Conservation (phyloP, 129 eudicot genomes). For the Silybum marianum region DNA sequence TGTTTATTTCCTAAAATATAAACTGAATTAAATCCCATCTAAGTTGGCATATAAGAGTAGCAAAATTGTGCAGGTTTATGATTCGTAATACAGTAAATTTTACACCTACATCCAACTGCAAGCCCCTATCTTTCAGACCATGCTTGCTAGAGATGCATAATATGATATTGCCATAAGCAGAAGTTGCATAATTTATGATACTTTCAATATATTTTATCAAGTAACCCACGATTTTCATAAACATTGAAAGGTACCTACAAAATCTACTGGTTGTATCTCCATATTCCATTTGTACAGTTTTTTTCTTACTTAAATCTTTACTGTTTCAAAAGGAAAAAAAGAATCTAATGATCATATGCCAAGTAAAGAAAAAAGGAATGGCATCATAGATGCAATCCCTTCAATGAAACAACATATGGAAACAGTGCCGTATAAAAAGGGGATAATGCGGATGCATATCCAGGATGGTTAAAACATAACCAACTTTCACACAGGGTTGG, state of each 20-base stretch:
- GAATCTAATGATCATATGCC: background rate
- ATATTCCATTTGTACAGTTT: background rate
- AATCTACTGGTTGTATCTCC: background rate
- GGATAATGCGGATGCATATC: background rate
- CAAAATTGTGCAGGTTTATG: background rate
- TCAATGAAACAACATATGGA: background rate
- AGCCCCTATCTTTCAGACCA: background rate
- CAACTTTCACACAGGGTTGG: background rate
- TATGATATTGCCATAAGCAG: background rate
- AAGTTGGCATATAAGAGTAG: background rate
- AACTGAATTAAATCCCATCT: background rate
- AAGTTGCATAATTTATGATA: background rate
- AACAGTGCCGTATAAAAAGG: background rate
- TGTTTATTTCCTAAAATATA: background rate
- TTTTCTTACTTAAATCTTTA: background rate
- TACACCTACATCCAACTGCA: background rate
- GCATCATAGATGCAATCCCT: slow-evolving; percentile 2
- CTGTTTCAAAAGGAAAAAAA: background rate
- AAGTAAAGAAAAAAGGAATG: background rate
- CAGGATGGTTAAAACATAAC: background rate
- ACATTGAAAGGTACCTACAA: background rate
- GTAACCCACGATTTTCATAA: background rate
- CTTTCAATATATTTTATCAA: background rate
- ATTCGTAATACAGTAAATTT: background rate
- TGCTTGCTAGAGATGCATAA: background rate